phyloP scores from a whole-genome alignment of 2,329 filamentous ascomycete genomes.

The Pseudocercospora musae region DNA sequence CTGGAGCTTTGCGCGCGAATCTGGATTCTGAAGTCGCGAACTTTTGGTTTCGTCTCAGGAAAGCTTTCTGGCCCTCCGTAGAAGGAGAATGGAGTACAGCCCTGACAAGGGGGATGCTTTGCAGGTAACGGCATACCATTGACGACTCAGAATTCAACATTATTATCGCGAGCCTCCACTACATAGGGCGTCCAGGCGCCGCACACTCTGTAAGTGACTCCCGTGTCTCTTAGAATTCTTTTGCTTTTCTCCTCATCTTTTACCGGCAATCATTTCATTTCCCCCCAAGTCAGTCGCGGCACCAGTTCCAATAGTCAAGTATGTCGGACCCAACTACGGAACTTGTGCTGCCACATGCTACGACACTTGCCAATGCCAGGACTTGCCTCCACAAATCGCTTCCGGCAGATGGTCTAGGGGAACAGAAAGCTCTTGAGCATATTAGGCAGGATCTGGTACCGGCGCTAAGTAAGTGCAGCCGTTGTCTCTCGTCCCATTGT shows the following conservation, averaged over 20 bases:
- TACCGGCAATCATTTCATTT: too few relatives aligned
- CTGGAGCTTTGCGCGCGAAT: not conserved
- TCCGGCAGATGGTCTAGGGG: constrained; percentile 42
- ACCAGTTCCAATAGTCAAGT: too few relatives aligned
- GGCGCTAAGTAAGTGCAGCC: constrained; percentile 56
- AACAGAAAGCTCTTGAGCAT: constrained; percentile 43
- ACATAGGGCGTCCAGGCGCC: not conserved
- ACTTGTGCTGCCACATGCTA: constrained; percentile 36
- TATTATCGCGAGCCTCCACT: not conserved
- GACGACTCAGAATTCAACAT: not conserved
- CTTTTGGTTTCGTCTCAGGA: not conserved
- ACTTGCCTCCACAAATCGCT: constrained; percentile 38
- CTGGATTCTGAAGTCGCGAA: not conserved
- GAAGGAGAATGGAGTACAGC: too few relatives aligned
- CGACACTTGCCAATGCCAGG: constrained; percentile 33
- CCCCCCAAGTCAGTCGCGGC: too few relatives aligned
- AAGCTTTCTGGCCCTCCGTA: not conserved
- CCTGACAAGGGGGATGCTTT: not conserved
- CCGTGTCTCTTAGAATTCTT: not conserved
- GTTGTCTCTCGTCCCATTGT: too few relatives aligned
- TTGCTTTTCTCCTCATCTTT: too few relatives aligned
- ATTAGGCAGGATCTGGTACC: constrained; percentile 46
- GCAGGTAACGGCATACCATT: not conserved
- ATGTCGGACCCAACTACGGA: not conserved
- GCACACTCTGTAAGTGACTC: not conserved